These are phyloP conservation scores for Blastomyces silverae DNA, from an alignment of 2,329 filamentous ascomycete genomes.

Conservation along the genomic window DNA sequence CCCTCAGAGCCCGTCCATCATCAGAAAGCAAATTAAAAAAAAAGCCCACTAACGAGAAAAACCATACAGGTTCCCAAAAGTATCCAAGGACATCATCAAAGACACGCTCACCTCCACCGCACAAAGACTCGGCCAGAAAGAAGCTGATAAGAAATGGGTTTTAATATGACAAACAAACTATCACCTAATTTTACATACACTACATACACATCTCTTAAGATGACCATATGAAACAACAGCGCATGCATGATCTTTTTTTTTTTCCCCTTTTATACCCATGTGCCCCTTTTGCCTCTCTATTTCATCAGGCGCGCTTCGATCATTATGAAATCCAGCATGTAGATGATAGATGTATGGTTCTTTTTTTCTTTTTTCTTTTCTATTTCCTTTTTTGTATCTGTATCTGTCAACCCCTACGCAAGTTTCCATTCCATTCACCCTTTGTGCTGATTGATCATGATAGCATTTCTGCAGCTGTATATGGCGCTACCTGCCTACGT, in stretches of 20 bases:
- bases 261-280: too few relatives aligned
- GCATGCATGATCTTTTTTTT: too few relatives aligned
- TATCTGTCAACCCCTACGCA: background rate
- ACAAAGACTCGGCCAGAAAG: slow-evolving; percentile 54
- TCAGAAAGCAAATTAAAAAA: too few relatives aligned
- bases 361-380: too few relatives aligned
- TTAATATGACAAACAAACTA: slow-evolving; percentile 32
- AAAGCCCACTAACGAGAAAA: background rate
- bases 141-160: slow-evolving; percentile 60
- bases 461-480: background rate
- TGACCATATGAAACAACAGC: background rate
- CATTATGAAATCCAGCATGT: too few relatives aligned
- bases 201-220: background rate
- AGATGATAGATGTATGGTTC: too few relatives aligned
- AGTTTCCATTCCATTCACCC: too few relatives aligned
- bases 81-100: slow-evolving; percentile 63
- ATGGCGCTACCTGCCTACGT: background rate
- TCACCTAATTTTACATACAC: background rate
- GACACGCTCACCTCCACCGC: slow-evolving; percentile 63
- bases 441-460: background rate
- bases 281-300: too few relatives aligned
- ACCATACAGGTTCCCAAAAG: slow-evolving; percentile 55
- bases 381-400: too few relatives aligned
- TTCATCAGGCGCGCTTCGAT: too few relatives aligned
- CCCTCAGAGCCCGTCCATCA: too few relatives aligned